A percentile compares a stretch with the other conserved stretches of the same genome.
Conservation (phyloP, 441 rosid genomes). For the Syzygium syzygioides region DNA sequence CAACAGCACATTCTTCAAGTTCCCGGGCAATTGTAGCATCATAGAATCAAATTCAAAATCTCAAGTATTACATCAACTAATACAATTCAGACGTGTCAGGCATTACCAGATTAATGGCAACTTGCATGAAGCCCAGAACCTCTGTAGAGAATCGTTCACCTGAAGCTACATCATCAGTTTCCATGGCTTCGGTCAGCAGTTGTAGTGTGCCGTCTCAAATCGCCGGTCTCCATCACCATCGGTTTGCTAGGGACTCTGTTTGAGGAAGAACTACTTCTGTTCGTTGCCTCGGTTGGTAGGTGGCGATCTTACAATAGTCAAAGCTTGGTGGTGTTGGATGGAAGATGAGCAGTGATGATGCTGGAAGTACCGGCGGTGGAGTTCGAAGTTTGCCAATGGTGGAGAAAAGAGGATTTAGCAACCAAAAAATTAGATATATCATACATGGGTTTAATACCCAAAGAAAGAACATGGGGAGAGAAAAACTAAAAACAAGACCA, state of each 20-base stretch:
- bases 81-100: no score
- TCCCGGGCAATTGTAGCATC: neutral
- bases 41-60: neutral
- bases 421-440: neutral
- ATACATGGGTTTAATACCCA: no score
- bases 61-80: neutral
- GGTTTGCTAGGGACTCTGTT: neutral
- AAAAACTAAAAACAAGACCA: neutral
- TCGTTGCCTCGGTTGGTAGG: neutral
- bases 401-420: neutral
- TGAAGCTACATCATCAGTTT: neutral
- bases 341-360: neutral
- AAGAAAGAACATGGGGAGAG: neutral
- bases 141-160: neutral
- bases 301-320: neutral
- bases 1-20: neutral
- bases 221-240: neutral
- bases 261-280: neutral
- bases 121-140: neutral
- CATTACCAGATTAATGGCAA: neutral
- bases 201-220: neutral
- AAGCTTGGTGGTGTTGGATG: neutral
- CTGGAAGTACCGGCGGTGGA: neutral
- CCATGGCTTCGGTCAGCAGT: neutral
- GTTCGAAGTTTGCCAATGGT: neutral